These are phyloP conservation scores for Podila clonocystis DNA, from an alignment of 192 early-diverging fungal species.

Conservation along the genomic window DNA sequence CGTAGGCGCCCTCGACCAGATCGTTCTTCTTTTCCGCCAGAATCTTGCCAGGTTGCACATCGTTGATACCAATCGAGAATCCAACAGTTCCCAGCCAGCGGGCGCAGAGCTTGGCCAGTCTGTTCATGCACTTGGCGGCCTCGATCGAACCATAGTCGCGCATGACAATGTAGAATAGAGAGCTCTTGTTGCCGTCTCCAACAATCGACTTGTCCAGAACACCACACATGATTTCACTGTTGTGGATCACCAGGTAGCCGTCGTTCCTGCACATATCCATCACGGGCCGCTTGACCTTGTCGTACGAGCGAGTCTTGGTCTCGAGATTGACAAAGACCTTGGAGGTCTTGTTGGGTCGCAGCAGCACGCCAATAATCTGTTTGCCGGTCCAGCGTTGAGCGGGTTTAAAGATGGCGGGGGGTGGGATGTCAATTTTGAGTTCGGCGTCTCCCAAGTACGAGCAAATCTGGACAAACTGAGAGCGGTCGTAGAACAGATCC, in stretches of 20 bases:
- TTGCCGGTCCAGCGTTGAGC: conserved; percentile 95
- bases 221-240: conserved; percentile 96
- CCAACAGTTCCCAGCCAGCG: conserved; percentile 87
- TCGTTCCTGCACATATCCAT: conserved; percentile 90
- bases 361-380: conserved; percentile 90
- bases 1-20: conserved; percentile 83
- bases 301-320: conserved; percentile 82
- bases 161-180: conserved; percentile 93
- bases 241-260: conserved; percentile 89
- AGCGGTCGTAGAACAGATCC: conserved; percentile 95
- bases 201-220: conserved; percentile 94
- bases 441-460: conserved; percentile 91
- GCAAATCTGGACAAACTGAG: conserved; percentile 92
- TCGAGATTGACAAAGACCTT: conserved; percentile 87
- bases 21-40: conserved; percentile 83
- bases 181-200: conserved; percentile 96
- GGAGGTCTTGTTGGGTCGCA: conserved; percentile 82
- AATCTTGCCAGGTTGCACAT: conserved; percentile 89
- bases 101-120: conserved; percentile 92
- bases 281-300: conserved; percentile 65
- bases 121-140: conserved; percentile 94
- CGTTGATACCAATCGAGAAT: conserved; percentile 98
- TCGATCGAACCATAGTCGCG: conserved; percentile 89
- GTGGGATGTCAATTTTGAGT: conserved; percentile 89
- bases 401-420: conserved; percentile 93